phyloP scores from a whole-genome alignment of 108 stramenopile species.

The Mayamaea pseudoterrestris region DNA sequence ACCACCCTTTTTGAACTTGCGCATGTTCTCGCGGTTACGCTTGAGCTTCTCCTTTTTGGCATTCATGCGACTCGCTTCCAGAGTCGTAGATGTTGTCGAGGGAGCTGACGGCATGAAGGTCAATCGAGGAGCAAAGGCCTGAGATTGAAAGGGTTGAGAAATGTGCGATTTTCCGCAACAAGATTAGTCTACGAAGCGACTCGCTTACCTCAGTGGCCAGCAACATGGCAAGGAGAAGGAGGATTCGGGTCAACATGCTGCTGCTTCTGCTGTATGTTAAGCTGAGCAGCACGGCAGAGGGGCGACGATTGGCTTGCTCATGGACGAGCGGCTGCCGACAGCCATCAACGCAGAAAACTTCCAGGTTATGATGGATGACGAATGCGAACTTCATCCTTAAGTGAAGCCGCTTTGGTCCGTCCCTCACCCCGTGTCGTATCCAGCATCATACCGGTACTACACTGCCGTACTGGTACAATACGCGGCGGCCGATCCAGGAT shows the following conservation, averaged over 20 bases:
- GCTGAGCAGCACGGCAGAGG: no score
- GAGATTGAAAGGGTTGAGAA: neutral
- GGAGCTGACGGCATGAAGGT: conserved; percentile 13
- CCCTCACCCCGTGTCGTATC: no score
- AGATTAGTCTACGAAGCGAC: neutral
- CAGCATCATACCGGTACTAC: no score
- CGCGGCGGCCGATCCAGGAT: no score
- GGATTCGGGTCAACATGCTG: conserved; percentile 14
- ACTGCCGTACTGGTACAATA: no score
- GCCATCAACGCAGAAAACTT: no score
- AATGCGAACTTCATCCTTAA: no score
- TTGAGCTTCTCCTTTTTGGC: conserved; percentile 81
- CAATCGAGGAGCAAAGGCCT: conserved; percentile 8
- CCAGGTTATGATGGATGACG: no score
- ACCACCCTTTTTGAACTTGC: conserved; percentile 72
- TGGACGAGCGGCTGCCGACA: no score
- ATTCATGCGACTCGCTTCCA: conserved; percentile 68
- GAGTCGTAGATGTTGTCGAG: conserved; percentile 22
- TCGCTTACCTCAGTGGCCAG: conserved; percentile 27
- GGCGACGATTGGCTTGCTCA: no score
- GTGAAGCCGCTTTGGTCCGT: no score
- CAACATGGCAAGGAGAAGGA: conserved; percentile 19
- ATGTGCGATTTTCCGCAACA: neutral
- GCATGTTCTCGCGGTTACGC: conserved; percentile 87
- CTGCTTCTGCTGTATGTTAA: neutral